Evolutionary conservation across 768 basidiomycete genomes (phyloP).

Genomic region (Lactifluus echinatus): DNA sequence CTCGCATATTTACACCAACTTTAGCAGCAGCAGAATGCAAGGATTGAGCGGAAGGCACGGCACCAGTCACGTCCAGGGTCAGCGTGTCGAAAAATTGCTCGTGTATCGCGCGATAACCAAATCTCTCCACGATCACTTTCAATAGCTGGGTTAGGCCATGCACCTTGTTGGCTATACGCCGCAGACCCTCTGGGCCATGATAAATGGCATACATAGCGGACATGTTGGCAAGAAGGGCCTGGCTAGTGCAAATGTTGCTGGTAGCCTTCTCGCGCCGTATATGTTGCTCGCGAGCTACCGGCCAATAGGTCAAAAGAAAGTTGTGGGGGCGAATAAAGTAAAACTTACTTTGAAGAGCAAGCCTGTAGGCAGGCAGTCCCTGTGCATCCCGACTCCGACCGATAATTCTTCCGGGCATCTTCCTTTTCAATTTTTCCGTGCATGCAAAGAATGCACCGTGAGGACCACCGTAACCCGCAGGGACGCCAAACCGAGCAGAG

Average conservation of each 20-base stretch:
- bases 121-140: slow-evolving; percentile 50
- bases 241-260: slow-evolving; percentile 96
- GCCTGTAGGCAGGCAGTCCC: slow-evolving; percentile 82
- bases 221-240: slow-evolving; percentile 98
- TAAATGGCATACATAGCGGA: slow-evolving; percentile 98
- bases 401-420: slow-evolving; percentile 97
- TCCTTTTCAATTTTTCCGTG: slow-evolving; percentile 84
- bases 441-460: slow-evolving; percentile 98
- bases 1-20: slow-evolving; percentile 76
- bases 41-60: slow-evolving; percentile 43
- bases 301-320: background rate
- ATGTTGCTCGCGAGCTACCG: slow-evolving; percentile 88
- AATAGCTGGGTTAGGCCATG: slow-evolving; percentile 80
- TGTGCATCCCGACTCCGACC: slow-evolving; percentile 80
- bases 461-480: slow-evolving; percentile 94
- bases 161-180: slow-evolving; percentile 82
- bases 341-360: slow-evolving; percentile 88
- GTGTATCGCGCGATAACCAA: slow-evolving; percentile 71
- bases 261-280: slow-evolving; percentile 98
- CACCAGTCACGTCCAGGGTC: slow-evolving; percentile 61
- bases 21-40: slow-evolving; percentile 62
- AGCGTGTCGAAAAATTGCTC: slow-evolving; percentile 87
- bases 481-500: slow-evolving; percentile 94
- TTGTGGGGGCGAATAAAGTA: background rate
- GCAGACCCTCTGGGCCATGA: slow-evolving; percentile 83